Evolutionary conservation across 768 basidiomycete species (phyloP).

Genomic region (Termitomyces sp.): DNA sequence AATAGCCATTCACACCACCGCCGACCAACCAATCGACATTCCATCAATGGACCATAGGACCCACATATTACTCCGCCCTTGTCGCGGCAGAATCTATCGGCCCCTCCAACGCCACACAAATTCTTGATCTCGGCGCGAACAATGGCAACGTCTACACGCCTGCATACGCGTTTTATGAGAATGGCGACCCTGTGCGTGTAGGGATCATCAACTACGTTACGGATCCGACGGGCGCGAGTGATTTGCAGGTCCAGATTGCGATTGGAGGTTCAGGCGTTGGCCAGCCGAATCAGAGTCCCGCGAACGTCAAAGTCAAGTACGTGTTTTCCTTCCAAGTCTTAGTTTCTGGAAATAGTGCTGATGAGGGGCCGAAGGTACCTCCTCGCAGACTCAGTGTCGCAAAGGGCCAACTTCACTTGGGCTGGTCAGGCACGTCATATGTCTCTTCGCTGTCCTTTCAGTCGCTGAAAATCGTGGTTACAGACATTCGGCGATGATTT

Average conservation of each 20-base stretch:
- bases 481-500: conserved; percentile 58
- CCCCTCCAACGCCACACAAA: conserved; percentile 49
- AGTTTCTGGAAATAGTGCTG: neutral
- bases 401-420: conserved; percentile 58
- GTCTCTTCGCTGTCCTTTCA: neutral
- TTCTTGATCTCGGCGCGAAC: conserved; percentile 59
- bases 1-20: conserved; percentile 49
- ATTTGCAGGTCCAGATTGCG: conserved; percentile 46
- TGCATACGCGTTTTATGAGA: conserved; percentile 70
- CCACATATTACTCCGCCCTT: conserved; percentile 71
- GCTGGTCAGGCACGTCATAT: conserved; percentile 39
- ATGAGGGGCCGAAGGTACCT: conserved; percentile 40
- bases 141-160: conserved; percentile 51
- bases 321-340: conserved; percentile 11
- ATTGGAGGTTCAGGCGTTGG: conserved; percentile 37
- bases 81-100: conserved; percentile 67
- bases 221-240: conserved; percentile 52
- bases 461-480: neutral
- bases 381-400: conserved; percentile 37
- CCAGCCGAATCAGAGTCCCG: conserved; percentile 31
- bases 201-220: conserved; percentile 69
- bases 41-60: conserved; percentile 71
- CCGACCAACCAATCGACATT: conserved; percentile 53
- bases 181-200: conserved; percentile 52
- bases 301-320: conserved; percentile 53